phyloP scores from a whole-genome alignment of 306 rosid genomes.

The Quercus parvula region DNA sequence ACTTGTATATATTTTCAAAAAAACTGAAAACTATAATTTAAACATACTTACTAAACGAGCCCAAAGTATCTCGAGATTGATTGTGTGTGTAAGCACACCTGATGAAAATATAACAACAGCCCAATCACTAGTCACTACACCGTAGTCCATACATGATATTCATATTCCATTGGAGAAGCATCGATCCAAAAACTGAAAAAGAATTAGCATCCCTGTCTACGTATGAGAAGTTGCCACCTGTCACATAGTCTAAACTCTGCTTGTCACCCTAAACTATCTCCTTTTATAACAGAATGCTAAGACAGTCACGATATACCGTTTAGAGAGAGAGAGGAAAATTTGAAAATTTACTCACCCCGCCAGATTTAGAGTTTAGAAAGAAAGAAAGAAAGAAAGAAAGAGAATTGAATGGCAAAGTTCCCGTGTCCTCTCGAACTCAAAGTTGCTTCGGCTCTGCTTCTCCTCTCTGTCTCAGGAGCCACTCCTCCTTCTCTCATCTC shows the following conservation, averaged over 20 bases:
- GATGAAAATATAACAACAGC: too few species aligned
- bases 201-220: not conserved
- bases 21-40: too few species aligned
- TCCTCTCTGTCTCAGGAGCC: constrained; percentile 46
- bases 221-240: not conserved
- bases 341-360: constrained; percentile 46
- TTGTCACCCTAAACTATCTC: not conserved
- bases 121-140: too few species aligned
- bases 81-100: too few species aligned
- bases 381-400: constrained; percentile 10
- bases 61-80: too few species aligned
- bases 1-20: too few species aligned
- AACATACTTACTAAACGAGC: too few species aligned
- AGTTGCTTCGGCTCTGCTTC: constrained; percentile 81
- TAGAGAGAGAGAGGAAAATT: not conserved
- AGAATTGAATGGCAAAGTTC: constrained; percentile 40
- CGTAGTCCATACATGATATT: too few species aligned
- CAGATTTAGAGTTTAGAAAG: constrained; percentile 24
- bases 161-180: too few species aligned
- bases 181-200: not conserved
- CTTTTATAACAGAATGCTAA: not conserved
- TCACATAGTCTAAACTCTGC: not conserved
- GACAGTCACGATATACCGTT: not conserved
- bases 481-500: constrained; percentile 18
- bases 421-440: constrained; percentile 57